phyloP scores from a whole-genome alignment of 768 basidiomycete genomes.

The Mycena vitilis region DNA sequence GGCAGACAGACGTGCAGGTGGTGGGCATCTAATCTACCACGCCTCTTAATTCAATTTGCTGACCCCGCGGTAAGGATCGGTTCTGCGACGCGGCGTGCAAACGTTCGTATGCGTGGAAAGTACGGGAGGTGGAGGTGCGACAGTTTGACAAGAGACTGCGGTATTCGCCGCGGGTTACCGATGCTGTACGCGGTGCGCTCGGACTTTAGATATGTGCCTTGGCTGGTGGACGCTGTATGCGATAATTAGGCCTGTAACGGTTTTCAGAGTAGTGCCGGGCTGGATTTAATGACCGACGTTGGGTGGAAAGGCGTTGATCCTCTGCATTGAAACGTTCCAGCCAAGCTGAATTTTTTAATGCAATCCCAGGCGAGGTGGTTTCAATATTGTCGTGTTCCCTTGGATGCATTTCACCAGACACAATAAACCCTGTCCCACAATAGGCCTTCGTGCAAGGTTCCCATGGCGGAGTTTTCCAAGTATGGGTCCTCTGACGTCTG shows the following conservation, averaged over 20 bases:
- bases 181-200: slow-evolving; percentile 19
- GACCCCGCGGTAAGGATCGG: neutral
- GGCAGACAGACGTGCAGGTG: slow-evolving; percentile 6
- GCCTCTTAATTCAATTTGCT: neutral
- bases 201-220: neutral
- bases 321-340: too few species aligned
- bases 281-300: slow-evolving; percentile 5
- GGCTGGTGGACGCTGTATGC: slow-evolving; percentile 17
- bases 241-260: slow-evolving; percentile 10
- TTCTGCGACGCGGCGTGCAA: slow-evolving; percentile 16
- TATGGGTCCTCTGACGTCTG: slow-evolving; percentile 8
- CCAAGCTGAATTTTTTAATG: slow-evolving; percentile 17
- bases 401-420: too few species aligned
- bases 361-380: neutral
- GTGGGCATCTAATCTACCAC: slow-evolving; percentile 7
- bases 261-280: slow-evolving; percentile 20
- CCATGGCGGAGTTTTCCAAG: neutral
- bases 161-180: slow-evolving; percentile 12
- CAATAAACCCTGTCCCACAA: neutral
- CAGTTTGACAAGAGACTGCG: slow-evolving; percentile 22
- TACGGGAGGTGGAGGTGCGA: slow-evolving; percentile 18
- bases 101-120: slow-evolving; percentile 20
- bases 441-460: neutral
- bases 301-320: slow-evolving; percentile 2
- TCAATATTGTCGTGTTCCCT: too few species aligned